Evolutionary conservation across 495 filamentous ascomycete genomes (phyloP).

Genomic region (Penicillium egyptiacum): DNA sequence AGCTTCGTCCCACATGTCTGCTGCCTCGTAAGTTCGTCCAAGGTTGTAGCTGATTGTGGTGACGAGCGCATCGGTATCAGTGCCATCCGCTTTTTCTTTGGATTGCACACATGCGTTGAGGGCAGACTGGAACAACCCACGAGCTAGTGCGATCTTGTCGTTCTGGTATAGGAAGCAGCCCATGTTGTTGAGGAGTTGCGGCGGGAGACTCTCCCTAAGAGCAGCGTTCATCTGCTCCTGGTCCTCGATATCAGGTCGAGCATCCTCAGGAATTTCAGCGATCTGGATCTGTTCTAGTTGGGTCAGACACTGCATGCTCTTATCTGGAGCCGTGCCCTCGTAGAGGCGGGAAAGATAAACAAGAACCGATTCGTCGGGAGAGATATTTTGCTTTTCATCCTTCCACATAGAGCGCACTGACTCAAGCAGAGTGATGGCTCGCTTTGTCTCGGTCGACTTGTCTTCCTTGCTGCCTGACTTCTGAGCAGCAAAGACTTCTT

Average conservation of each 20-base stretch:
- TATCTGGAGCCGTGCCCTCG: conserved; percentile 79
- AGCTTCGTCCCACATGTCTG: conserved; percentile 76
- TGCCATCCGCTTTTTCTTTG: conserved; percentile 54
- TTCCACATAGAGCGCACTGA: conserved; percentile 87
- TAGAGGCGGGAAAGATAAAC: conserved; percentile 90
- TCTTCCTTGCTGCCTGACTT: conserved; percentile 76
- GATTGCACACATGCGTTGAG: conserved; percentile 80
- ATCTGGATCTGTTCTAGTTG: conserved; percentile 87
- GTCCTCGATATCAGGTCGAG: conserved; percentile 65
- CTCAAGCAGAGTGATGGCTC: conserved; percentile 80
- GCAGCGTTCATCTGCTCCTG: conserved; percentile 56
- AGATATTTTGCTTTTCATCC: conserved; percentile 76
- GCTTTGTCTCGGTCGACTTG: conserved; percentile 75
- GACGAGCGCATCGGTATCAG: conserved; percentile 86
- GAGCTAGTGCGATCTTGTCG: conserved; percentile 78
- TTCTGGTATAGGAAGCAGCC: conserved; percentile 89
- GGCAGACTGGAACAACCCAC: conserved; percentile 83
- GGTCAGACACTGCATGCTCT: conserved; percentile 83
- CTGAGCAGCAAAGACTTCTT: conserved; percentile 85
- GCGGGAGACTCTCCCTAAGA: conserved; percentile 73
- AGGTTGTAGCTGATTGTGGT: conserved; percentile 96
- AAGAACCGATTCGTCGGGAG: conserved; percentile 81
- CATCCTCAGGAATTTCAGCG: conserved; percentile 66
- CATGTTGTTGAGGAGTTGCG: conserved; percentile 95
- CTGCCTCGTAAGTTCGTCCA: conserved; percentile 90